Conservation (phyloP, 345 rosid genomes). For the Psidium guajava region DNA sequence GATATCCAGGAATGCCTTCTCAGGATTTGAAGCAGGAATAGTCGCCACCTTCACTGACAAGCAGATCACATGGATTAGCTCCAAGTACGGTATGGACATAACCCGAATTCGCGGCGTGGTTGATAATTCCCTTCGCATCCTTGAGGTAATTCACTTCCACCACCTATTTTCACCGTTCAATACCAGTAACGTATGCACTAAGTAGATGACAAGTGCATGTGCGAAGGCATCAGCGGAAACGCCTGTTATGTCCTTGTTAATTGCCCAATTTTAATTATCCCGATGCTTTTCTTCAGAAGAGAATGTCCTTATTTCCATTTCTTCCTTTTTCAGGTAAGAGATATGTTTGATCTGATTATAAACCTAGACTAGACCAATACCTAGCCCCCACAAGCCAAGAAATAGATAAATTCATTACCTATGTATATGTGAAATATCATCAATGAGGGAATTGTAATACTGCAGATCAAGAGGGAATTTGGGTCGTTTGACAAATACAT, state of each 20-base stretch:
- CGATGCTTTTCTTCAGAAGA: background rate
- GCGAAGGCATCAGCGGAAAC: background rate
- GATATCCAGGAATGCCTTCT: conserved; percentile 38
- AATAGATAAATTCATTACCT: background rate
- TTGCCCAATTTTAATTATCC: background rate
- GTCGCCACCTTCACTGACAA: conserved; percentile 34
- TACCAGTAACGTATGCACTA: background rate
- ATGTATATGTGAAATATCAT: background rate
- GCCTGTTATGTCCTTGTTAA: background rate
- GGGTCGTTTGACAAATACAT: conserved; percentile 47
- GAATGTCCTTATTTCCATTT: background rate
- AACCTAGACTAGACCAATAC: background rate
- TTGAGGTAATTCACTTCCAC: conserved; percentile 22
- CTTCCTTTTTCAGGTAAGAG: background rate
- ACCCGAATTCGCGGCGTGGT: conserved; percentile 44
- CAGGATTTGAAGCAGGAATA: conserved; percentile 37
- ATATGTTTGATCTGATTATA: background rate
- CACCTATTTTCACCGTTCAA: background rate
- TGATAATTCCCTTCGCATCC: conserved; percentile 46
- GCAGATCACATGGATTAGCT: conserved; percentile 32
- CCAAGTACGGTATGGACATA: conserved; percentile 30
- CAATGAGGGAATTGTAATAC: background rate
- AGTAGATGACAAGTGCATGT: background rate
- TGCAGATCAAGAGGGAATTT: conserved; percentile 31
- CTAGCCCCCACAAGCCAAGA: background rate